A percentile compares a stretch with the other conserved stretches of the same genome.
Evolutionary conservation across 352 stramenopile genomes (phyloP).

Genomic region (Globisporangium apiculatum): DNA sequence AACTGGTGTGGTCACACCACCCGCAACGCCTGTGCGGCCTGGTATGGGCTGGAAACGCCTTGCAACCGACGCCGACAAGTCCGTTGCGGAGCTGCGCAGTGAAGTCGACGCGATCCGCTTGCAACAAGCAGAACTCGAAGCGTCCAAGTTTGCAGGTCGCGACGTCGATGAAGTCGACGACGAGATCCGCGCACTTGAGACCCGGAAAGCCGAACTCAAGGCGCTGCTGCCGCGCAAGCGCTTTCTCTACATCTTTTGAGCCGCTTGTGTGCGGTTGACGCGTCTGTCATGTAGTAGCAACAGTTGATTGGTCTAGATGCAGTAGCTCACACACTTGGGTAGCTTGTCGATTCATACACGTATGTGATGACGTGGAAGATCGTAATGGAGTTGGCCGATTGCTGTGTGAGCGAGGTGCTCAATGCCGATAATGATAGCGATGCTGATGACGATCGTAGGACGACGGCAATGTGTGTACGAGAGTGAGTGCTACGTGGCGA

Average conservation of each 20-base stretch:
- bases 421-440: no score
- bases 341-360: no score
- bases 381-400: no score
- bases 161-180: slow-evolving; percentile 79
- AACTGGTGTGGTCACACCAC: background rate
- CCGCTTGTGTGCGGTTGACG: background rate
- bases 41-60: slow-evolving; percentile 47
- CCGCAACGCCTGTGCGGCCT: slow-evolving; percentile 35
- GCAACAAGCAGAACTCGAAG: slow-evolving; percentile 54
- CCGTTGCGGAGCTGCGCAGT: slow-evolving; percentile 22
- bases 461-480: no score
- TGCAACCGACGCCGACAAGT: slow-evolving; percentile 16
- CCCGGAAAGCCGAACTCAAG: slow-evolving; percentile 62
- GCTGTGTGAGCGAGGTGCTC: no score
- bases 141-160: slow-evolving; percentile 63
- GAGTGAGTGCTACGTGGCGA: no score
- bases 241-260: slow-evolving; percentile 79
- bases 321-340: no score
- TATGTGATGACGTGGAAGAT: no score
- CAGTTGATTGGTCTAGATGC: no score
- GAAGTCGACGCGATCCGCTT: slow-evolving; percentile 58
- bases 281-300: no score
- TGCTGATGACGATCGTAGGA: no score
- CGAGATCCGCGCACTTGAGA: slow-evolving; percentile 61
- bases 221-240: slow-evolving; percentile 63